Percentiles rank a stretch among this genome's conserved stretches.
These are phyloP conservation scores for Exophiala alcalophila DNA, from an alignment of 2,329 filamentous ascomycete genomes.

Conservation along the genomic window DNA sequence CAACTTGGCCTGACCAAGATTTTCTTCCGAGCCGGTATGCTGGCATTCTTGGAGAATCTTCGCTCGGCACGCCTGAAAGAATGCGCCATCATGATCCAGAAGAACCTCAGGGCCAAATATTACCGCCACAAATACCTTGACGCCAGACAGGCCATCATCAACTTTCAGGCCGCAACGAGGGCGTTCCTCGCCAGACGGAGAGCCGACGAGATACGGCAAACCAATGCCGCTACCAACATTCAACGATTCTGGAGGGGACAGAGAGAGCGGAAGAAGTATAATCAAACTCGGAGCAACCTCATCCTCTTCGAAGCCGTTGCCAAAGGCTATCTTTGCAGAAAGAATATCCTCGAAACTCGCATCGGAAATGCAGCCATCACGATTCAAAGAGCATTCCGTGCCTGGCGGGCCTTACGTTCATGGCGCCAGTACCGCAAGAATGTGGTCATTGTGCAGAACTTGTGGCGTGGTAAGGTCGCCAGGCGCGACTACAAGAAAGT, in stretches of 20 bases:
- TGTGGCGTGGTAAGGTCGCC: slow-evolving; percentile 84
- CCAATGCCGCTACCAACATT: slow-evolving; percentile 88
- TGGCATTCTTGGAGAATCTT: slow-evolving; percentile 93
- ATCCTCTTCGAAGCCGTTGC: slow-evolving; percentile 84
- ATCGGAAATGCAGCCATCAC: slow-evolving; percentile 85
- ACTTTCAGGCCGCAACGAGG: slow-evolving; percentile 73
- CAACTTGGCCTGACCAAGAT: slow-evolving; percentile 98
- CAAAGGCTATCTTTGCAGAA: slow-evolving; percentile 87
- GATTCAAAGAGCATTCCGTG: slow-evolving; percentile 89
- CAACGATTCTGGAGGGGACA: slow-evolving; percentile 93
- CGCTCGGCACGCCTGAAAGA: slow-evolving; percentile 86
- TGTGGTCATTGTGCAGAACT: slow-evolving; percentile 81
- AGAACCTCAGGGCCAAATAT: slow-evolving; percentile 94
- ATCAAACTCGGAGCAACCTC: slow-evolving; percentile 75
- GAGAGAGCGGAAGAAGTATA: slow-evolving; percentile 80
- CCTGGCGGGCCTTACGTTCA: slow-evolving; percentile 69
- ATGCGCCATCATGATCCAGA: slow-evolving; percentile 96
- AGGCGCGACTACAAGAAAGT: slow-evolving; percentile 83
- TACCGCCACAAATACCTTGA: slow-evolving; percentile 89
- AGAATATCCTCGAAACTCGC: slow-evolving; percentile 89
- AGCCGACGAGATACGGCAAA: slow-evolving; percentile 75
- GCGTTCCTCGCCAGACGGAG: slow-evolving; percentile 73
- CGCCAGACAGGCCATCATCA: slow-evolving; percentile 74
- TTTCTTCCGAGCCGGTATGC: slow-evolving; percentile 98
- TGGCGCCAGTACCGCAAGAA: slow-evolving; percentile 91